Conservation (phyloP, 257 asterid genomes). For the Nicotiana attenuata region DNA sequence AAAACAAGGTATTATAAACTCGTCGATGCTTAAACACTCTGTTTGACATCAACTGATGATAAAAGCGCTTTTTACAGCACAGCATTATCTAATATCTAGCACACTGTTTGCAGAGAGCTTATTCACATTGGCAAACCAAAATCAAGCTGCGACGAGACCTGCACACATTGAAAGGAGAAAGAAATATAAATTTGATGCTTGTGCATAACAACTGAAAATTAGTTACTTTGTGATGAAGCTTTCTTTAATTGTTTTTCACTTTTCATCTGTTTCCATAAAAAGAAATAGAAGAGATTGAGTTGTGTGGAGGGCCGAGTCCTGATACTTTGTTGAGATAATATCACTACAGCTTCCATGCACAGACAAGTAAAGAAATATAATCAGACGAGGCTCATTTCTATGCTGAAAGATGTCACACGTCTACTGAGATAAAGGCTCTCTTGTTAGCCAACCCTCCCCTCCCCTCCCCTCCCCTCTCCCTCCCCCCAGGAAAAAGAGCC, state of each 20-base stretch:
- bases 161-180: constrained; percentile 2
- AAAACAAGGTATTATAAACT: not conserved
- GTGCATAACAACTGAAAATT: not conserved
- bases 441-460: not conserved
- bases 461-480: too few relatives aligned
- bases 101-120: not conserved
- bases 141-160: constrained; percentile 2
- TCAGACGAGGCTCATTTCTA: not conserved
- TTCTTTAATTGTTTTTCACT: not conserved
- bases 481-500: not conserved
- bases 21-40: not conserved
- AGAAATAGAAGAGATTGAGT: not conserved
- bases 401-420: not conserved
- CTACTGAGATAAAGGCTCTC: not conserved
- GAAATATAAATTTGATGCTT: not conserved
- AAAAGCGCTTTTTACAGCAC: not conserved
- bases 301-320: not conserved
- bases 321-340: not conserved
- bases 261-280: not conserved
- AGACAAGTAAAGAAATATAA: not conserved
- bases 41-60: not conserved
- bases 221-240: not conserved
- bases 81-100: not conserved
- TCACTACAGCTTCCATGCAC: not conserved
- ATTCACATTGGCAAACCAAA: not conserved